phyloP scores from a whole-genome alignment of 1,139 yeast genomes.

The Scheffersomyces stambukii region DNA sequence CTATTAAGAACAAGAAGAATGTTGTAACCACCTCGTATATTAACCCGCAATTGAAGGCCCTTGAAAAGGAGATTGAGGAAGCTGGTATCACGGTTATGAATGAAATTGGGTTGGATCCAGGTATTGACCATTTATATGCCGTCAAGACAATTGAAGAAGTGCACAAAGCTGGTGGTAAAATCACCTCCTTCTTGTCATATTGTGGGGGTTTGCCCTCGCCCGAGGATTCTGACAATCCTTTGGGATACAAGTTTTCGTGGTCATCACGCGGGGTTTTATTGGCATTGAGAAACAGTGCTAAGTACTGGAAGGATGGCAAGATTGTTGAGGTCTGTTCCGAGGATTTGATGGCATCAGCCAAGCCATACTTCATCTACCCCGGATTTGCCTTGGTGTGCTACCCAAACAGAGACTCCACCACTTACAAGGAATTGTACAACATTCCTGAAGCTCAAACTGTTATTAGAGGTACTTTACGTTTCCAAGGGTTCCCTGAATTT shows the following conservation, averaged over 20 bases:
- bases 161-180: constrained; percentile 86
- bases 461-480: constrained; percentile 94
- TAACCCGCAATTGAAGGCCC: constrained; percentile 82
- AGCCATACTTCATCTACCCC: constrained; percentile 93
- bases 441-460: constrained; percentile 98
- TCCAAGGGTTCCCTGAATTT: constrained; percentile 98
- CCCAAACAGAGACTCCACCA: constrained; percentile 97
- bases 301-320: constrained; percentile 82
- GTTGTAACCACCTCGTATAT: constrained; percentile 96
- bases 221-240: constrained; percentile 93
- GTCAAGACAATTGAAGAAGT: constrained; percentile 98
- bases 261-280: constrained; percentile 95
- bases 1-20: constrained; percentile 84
- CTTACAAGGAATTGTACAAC: constrained; percentile 83
- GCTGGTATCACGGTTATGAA: constrained; percentile 91
- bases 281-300: constrained; percentile 92
- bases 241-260: constrained; percentile 99
- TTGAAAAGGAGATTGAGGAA: constrained; percentile 72
- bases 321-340: constrained; percentile 77
- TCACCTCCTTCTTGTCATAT: constrained; percentile 88
- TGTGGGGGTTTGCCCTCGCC: constrained; percentile 99
- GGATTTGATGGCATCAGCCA: constrained; percentile 92
- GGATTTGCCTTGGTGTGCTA: constrained; percentile 93
- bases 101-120: constrained; percentile 96
- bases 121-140: constrained; percentile 96